phyloP scores from a whole-genome alignment of 2,329 filamentous ascomycete species.

The Colletotrichum liaoningense region DNA sequence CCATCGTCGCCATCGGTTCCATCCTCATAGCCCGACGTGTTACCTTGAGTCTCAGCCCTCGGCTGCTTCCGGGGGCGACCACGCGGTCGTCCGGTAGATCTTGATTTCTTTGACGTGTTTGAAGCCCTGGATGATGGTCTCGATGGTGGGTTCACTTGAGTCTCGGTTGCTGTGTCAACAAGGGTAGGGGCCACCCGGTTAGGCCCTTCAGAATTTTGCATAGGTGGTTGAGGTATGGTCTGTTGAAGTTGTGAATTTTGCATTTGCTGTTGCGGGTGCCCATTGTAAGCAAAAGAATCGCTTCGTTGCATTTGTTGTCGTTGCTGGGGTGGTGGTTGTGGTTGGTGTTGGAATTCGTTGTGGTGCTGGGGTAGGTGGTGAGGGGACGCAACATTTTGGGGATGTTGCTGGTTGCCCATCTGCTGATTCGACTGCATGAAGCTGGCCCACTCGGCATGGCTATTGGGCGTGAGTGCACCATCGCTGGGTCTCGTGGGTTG shows the following conservation, averaged over 20 bases:
- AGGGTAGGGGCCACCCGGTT: conserved; percentile 49
- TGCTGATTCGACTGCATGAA: conserved; percentile 79
- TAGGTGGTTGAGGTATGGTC: conserved; percentile 16
- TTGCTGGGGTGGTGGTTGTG: background rate
- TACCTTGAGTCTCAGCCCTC: conserved; percentile 61
- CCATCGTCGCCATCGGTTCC: conserved; percentile 70
- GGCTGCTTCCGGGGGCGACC: conserved; percentile 68
- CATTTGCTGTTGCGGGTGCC: background rate
- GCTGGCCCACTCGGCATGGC: conserved; percentile 81
- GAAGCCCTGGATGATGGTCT: conserved; percentile 72
- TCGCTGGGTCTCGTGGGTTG: conserved; percentile 43
- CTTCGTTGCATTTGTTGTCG: conserved; percentile 13
- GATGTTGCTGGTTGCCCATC: conserved; percentile 50
- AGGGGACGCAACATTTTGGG: conserved; percentile 50
- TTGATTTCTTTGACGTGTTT: conserved; percentile 52
- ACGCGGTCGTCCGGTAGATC: conserved; percentile 65
- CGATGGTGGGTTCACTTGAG: conserved; percentile 56
- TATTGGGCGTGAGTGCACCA: conserved; percentile 60
- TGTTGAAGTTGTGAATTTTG: conserved; percentile 34
- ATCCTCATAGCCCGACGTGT: conserved; percentile 80
- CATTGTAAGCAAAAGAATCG: conserved; percentile 27
- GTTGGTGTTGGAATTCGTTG: conserved; percentile 29
- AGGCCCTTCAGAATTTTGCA: conserved; percentile 43
- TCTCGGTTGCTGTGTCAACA: conserved; percentile 41
- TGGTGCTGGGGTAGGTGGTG: conserved; percentile 41